Conservation (phyloP, 768 basidiomycete genomes). For the Tephrocybe sp. region DNA sequence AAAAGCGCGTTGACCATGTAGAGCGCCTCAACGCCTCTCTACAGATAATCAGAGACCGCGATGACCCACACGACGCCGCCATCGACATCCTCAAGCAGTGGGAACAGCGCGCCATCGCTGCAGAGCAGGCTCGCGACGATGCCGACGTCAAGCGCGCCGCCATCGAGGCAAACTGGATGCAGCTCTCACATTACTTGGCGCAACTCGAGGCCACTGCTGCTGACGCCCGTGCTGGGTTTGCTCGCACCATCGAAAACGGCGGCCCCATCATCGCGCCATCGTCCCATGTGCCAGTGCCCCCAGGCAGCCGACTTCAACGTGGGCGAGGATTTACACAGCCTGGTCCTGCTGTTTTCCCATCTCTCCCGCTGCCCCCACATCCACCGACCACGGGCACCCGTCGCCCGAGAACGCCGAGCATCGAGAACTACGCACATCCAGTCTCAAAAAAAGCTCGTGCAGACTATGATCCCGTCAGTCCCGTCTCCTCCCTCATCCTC, state of each 20-base stretch:
- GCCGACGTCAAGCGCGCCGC: conserved; percentile 44
- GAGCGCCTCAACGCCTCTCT: conserved; percentile 39
- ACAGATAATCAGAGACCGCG: conserved; percentile 14
- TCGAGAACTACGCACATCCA: conserved; percentile 39
- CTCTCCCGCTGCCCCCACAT: conserved; percentile 34
- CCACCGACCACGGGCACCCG: conserved; percentile 26
- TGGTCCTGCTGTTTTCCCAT: conserved; percentile 19
- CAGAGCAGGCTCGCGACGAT: conserved; percentile 55
- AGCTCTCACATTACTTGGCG: conserved; percentile 46
- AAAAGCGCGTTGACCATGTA: conserved; percentile 51
- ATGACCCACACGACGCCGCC: conserved; percentile 23
- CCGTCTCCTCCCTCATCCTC: not conserved
- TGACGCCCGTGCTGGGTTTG: conserved; percentile 49
- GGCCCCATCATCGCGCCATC: conserved; percentile 38
- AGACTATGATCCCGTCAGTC: conserved; percentile 9
- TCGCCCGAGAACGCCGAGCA: conserved; percentile 33
- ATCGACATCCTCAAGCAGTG: conserved; percentile 38
- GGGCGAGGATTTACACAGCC: conserved; percentile 19
- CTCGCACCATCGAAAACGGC: conserved; percentile 43
- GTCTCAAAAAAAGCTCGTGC: conserved; percentile 47
- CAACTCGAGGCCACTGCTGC: conserved; percentile 42
- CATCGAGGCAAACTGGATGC: conserved; percentile 47
- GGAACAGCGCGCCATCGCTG: conserved; percentile 47
- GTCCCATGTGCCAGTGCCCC: conserved; percentile 23
- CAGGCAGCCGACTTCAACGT: not conserved